Percentiles rank a stretch among this genome's conserved stretches.
Conservation (phyloP, 2,329 filamentous ascomycete species). For the Colletotrichum australisinense region DNA sequence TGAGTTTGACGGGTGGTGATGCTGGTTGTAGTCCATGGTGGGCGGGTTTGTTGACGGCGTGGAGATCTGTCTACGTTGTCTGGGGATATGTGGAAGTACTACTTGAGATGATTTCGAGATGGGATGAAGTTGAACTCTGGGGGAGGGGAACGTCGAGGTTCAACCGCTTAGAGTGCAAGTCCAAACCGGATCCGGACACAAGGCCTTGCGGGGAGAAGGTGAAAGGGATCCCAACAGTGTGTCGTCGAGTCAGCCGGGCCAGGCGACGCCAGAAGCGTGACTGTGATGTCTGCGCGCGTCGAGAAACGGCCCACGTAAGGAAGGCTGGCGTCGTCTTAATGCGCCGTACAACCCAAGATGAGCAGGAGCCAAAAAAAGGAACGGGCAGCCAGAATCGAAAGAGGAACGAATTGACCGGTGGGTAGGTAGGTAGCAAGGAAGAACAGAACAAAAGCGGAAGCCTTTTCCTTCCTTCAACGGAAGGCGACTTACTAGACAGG, state of each 20-base stretch:
- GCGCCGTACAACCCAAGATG: background rate
- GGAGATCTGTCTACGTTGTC: background rate
- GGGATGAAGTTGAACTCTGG: background rate
- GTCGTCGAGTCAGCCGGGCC: background rate
- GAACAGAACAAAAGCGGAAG: background rate
- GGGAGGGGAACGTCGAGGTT: background rate
- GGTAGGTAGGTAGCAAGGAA: background rate
- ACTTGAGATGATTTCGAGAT: background rate
- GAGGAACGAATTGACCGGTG: background rate
- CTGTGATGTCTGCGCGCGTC: background rate
- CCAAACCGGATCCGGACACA: slow-evolving; percentile 2
- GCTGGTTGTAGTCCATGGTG: slow-evolving; percentile 25
- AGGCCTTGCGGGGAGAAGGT: background rate
- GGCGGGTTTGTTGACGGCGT: background rate
- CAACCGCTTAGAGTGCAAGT: background rate
- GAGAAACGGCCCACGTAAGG: background rate
- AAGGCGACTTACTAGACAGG: slow-evolving; percentile 1
- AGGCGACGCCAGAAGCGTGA: background rate
- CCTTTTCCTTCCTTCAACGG: background rate
- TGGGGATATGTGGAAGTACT: background rate
- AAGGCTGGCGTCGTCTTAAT: background rate
- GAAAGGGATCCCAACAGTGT: background rate
- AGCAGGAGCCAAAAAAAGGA: background rate
- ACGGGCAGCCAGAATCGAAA: background rate
- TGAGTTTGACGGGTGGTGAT: slow-evolving; percentile 22